Base-by-base conservation (phyloP, 2,329 filamentous ascomycete species). In the Anisogramma anomala region DNA sequence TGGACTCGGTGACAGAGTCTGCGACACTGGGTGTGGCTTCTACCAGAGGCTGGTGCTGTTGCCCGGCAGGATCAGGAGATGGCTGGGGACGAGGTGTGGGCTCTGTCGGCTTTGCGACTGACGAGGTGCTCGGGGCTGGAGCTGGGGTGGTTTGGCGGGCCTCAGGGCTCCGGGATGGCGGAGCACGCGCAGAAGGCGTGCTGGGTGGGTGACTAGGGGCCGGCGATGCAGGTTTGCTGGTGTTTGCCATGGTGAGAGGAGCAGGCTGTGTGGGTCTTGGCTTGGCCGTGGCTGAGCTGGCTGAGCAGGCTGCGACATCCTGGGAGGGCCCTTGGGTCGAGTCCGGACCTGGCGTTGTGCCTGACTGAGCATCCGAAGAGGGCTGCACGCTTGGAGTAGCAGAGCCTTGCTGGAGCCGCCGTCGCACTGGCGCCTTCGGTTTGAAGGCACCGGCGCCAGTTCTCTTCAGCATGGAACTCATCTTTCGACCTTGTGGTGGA, bases 381-480 rank as follows among this genome's bases (percentile, higher is more conserved):
- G 11, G 52, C 46, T 53, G 48, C 14, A 53, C 42, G 18, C 52
- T 49, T 33, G 48, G 48, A 23, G 64, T 58, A 32, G 64, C 52
- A 35, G 55, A 42, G 54, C 54, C 43, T 60, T 55, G 43, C 56
- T 64, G 57, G 41, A 64, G 61, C 48, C 66, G 65, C 47, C 68
- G 67, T 54, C 78, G 73, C 49, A 62, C 58, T 23, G 73, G 74
- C 49, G 74, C 73, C 63, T 82, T 85, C 33, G 81, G 81, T 57
- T 82, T 82, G 64, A 86, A 84, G 63, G 68, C 45, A 20, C 45
- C 68, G 43, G 69, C 63, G 51, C 69, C 69, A 51, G 69, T 66
- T 61, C 84, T 82, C 63, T 83, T 83, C 59, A 80, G 70, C 63
- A 81, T 80, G 46, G 69, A 72, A 62, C 72, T 77, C 67, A 82